Base-by-base conservation (phyloP, 164 flowering plant genomes). In the Tinospora cordifolia region DNA sequence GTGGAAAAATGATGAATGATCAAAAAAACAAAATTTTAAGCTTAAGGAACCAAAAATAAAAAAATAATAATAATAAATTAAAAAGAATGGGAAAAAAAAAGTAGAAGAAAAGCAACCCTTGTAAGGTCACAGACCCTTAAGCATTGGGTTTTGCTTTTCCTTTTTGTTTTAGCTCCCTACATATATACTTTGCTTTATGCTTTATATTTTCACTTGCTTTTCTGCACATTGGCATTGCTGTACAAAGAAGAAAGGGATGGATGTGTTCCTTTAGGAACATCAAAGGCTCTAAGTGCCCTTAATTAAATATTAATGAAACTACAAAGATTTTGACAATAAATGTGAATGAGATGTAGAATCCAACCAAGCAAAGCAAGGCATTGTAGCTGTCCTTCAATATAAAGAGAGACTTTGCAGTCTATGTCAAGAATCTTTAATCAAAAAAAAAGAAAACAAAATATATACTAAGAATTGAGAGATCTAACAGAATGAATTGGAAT, bases 91-190 rank as follows among this genome's bases (percentile, higher is more conserved):
- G 15, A 39, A 21, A n/a, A 34, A 64, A 62, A 64, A 64, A 62
- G 68, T 40, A 69, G n/a, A 69, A 54, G 3, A 36, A 73, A 74
- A 69, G 65, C 69, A 74, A 63, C 68, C 67, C 68, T 73, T 40
- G 67, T 40, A 62, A 26, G 26, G 64, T 72, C 63, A 51, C 69
- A 63, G n/a, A 21, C 38, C 24, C 68, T 64, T 46, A 59, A 64
- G 77, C 77, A 44, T 66, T 75, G 39, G 67, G 67, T 47, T 65
- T 66, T 71, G 68, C 77, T 75, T 71, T 75, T 70, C n/a, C 77
- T 75, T 75, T 71, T 66, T 54, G 36, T 38, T 71, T 59, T 54
- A 4, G 2, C 58, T 25, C 38, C 75, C n/a, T n/a, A n/a, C n/a
- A n/a, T n/a, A n/a, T n/a, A n/a, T 27, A 66, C 66, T 65, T 36